Evolutionary conservation across 768 basidiomycete species (phyloP).

Genomic region (Tylopilus balloui): DNA sequence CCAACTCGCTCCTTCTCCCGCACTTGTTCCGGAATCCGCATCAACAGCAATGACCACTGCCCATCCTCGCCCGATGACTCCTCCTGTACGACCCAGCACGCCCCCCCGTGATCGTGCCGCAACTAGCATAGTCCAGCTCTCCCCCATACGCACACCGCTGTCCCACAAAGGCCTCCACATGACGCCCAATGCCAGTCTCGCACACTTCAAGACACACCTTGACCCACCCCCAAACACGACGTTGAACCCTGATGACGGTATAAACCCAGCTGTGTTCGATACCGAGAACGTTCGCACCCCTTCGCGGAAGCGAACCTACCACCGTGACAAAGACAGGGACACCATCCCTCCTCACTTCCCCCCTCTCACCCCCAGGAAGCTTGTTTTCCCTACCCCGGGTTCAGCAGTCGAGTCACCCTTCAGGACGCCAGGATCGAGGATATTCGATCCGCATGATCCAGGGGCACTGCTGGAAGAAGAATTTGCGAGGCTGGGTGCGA

Average conservation of each 20-base stretch:
- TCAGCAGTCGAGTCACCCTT: conserved; percentile 39
- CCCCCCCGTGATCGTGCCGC: conserved; percentile 31
- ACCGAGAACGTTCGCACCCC: conserved; percentile 42
- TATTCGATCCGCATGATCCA: conserved; percentile 74
- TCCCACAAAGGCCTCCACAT: conserved; percentile 66
- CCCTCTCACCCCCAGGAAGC: conserved; percentile 43
- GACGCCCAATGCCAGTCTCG: conserved; percentile 62
- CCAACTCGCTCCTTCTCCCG: conserved; percentile 17
- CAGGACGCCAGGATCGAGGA: conserved; percentile 44
- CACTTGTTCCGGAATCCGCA: conserved; percentile 26
- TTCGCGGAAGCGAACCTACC: conserved; percentile 38
- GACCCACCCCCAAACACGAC: conserved; percentile 52
- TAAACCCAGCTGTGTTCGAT: conserved; percentile 37
- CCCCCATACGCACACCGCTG: conserved; percentile 60
- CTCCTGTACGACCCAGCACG: conserved; percentile 39
- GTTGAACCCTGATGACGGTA: conserved; percentile 26
- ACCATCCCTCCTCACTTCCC: conserved; percentile 22
- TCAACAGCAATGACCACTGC: conserved; percentile 10
- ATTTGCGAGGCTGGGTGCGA: conserved; percentile 47
- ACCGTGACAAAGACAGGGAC: conserved; percentile 25
- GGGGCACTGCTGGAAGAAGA: conserved; percentile 68
- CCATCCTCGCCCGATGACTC: conserved; percentile 24
- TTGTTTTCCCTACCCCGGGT: conserved; percentile 31
- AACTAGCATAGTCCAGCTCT: conserved; percentile 39
- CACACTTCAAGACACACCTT: conserved; percentile 64